Base-by-base conservation (phyloP, 495 filamentous ascomycete genomes). In the Collariella sp. region DNA sequence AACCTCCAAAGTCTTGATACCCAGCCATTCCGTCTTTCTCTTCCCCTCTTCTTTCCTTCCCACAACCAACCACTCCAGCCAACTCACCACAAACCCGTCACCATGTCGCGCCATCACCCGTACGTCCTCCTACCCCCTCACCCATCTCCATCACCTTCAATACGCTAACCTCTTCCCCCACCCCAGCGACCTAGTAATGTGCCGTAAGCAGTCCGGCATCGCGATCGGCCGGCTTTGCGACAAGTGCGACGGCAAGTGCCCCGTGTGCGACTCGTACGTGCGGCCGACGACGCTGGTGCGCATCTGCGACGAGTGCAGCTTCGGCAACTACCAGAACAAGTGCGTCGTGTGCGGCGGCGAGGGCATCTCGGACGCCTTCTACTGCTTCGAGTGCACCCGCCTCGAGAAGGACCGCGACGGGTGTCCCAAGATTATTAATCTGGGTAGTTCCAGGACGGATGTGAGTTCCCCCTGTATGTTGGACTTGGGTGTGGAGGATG, bases 291-390 rank as follows among this genome's bases (percentile, higher is more conserved):
- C 94, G 6, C 84, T 96, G 31, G 91, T 95, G 48, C 86, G 91
- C 57, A 97, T 99, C 74, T 99, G 93, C 77, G 93, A 99, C 73
- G 93, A 99, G 73, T 99, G 93, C 77, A 86, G 86, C 64, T 99
- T 99, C 70, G 93, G 93, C 63, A 99, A 99, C 76, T 99, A 97
- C 74, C 93, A 97, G 76, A 99, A 99, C 72, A 99, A 99, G 68
- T 99, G 93, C 66, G 89, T 97, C 23, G 93, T 99, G 22, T 99
- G 93, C 70, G 93, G 93, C 72, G 93, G 93, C 58, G 93, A 99
- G 76, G 93, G 93, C 15, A 99, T 99, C 69, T 91, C 87, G 35
- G 93, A 99, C 67, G 93, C 93, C n/a, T 97, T 99, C 72, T 99
- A 99, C 75, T 99, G 93, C 78, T 97, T 96, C 67, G 94, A 99